Percentiles rank a stretch among this genome's conserved stretches.
These are phyloP conservation scores for Aspergillus japonicus DNA, from an alignment of 2,329 filamentous ascomycete species.

Conservation along the genomic window DNA sequence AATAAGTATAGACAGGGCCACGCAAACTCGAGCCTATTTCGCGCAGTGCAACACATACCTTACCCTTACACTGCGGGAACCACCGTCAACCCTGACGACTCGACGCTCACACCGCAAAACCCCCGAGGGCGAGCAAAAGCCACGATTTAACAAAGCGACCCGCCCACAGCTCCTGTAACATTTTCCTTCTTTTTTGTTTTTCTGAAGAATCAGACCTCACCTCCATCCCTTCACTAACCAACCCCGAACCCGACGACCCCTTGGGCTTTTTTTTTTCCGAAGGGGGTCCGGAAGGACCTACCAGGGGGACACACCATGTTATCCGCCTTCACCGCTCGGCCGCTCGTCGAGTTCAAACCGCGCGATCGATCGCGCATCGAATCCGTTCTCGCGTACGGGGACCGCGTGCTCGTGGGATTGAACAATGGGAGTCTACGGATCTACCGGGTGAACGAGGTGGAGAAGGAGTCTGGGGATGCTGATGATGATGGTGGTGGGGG, in stretches of 20 bases:
- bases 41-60: too few relatives aligned
- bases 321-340: constrained; percentile 93
- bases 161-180: too few relatives aligned
- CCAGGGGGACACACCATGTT: constrained; percentile 63
- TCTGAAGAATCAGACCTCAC: too few relatives aligned
- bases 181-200: too few relatives aligned
- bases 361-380: constrained; percentile 98
- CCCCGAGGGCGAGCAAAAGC: too few relatives aligned
- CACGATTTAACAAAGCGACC: too few relatives aligned
- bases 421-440: constrained; percentile 86
- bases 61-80: too few relatives aligned
- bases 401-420: constrained; percentile 86
- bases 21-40: too few relatives aligned
- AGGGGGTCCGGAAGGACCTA: neutral
- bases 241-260: neutral
- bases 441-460: constrained; percentile 78
- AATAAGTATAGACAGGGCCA: too few relatives aligned
- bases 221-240: too few relatives aligned
- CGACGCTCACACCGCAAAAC: too few relatives aligned
- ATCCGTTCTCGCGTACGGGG: constrained; percentile 88
- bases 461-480: constrained; percentile 39
- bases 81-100: too few relatives aligned
- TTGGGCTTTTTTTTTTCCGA: neutral
- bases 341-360: constrained; percentile 93
- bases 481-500: constrained; percentile 2